These are phyloP conservation scores for bread wheat (Triticum aestivum) DNA, from an alignment of 176 grass and related monocot species.

Conservation along the genomic window DNA sequence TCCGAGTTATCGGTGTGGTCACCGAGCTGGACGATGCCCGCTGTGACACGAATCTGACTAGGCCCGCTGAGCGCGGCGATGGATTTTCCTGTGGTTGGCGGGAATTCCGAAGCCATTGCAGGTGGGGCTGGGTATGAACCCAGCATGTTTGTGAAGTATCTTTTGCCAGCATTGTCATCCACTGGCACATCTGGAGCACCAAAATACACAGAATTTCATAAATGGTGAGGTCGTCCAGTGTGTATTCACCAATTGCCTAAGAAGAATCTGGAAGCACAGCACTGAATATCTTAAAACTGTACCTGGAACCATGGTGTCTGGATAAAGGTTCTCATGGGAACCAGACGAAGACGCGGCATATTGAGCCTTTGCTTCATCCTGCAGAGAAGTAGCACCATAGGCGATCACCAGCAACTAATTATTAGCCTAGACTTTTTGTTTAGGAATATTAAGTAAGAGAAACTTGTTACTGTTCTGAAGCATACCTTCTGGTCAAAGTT, in stretches of 20 bases:
- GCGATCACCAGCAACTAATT: neutral
- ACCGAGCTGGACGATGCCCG: constrained; percentile 60
- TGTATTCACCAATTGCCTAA: neutral
- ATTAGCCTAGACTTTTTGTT: neutral
- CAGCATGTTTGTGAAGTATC: constrained; percentile 56
- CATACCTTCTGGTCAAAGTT: constrained; percentile 55
- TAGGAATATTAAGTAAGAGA: neutral
- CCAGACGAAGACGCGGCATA: constrained; percentile 36
- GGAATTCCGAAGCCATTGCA: constrained; percentile 66
- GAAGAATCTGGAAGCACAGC: neutral
- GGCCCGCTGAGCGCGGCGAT: constrained; percentile 16
- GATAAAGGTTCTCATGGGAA: constrained; percentile 25
- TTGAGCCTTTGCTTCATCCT: constrained; percentile 36
- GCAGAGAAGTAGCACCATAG: constrained; percentile 8
- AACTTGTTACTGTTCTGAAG: neutral
- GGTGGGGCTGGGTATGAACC: constrained; percentile 62
- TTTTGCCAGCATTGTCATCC: constrained; percentile 51
- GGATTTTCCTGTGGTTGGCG: constrained; percentile 45
- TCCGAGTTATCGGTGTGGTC: neutral
- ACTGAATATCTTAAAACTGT: neutral
- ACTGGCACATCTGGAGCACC: constrained; percentile 31
- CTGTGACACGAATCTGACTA: constrained; percentile 55
- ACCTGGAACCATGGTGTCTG: constrained; percentile 45
- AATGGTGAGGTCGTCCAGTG: neutral
- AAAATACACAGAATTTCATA: neutral